Base-by-base conservation (phyloP, 2,329 filamentous ascomycete genomes). In the Chaetomiaceae sp. region DNA sequence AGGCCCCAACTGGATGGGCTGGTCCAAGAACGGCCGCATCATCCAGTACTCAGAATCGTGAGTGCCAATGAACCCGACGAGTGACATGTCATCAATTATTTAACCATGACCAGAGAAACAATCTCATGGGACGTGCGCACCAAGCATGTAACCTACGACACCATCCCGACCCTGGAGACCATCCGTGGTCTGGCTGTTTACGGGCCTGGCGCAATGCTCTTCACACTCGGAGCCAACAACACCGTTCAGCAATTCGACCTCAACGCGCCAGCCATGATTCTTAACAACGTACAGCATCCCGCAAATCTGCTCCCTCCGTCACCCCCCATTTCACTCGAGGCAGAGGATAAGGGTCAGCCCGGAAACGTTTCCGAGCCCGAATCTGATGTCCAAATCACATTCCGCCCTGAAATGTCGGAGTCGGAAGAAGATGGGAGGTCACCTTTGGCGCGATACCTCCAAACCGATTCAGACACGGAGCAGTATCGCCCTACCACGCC, bases 1-100 rank as follows among this genome's bases (percentile, higher is more conserved):
- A 2, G 90, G 90, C 1, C 86, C 89, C 33, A 96, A 95, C 67
- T 99, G 94, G 94, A 91, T 96, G 77, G 87, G 85, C 18, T 99
- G 94, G 94, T 97, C 94, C 0, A 97, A 96, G 73, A 97, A 96
- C 73, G 94, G 94, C 34, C 87, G 91, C 61, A 90, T 99, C 60
- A 84, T 99, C 58, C 94, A 99, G 71, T 91, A 85, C 70, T 87
- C 89, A 5, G 90, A 96, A 71, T 84, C 86, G 91, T 96, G 77
- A 74, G 89, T 82, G 6, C 7, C 29, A 18, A 7, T 14, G 18
- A 14, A 16, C 50, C 5, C 32, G 5, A 10, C 30, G 33, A 16
- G 25, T 44, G 23, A 41, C 33, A n/a, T n/a, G n/a, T n/a, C n/a
- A n/a, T n/a, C 25, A 38, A 40, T 53, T 55, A 41, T 57, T 48